Base-by-base conservation (phyloP, 352 stramenopile genomes). In the Phytopythium kandeliae region DNA sequence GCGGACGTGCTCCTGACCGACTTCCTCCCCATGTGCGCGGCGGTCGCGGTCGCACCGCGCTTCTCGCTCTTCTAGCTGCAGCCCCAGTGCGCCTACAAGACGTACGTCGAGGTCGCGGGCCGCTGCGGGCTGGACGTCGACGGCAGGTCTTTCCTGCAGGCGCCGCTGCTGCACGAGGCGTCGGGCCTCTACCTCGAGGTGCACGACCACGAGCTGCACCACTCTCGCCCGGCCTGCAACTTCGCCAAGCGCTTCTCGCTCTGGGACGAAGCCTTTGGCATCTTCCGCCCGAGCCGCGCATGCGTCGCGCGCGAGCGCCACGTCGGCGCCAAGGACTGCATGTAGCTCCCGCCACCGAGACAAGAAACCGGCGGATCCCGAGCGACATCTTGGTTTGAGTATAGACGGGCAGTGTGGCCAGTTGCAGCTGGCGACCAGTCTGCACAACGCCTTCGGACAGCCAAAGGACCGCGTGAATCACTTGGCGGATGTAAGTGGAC, bases 161-260 rank as follows among this genome's bases (percentile, higher is more conserved):
- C 75, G 42, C 70, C 74, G 15, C 62, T 79, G 8, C 46, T 85
- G 16, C 63, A 72, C 25, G 47, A 40, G 1, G 26, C 69, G 8
- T 40, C 53, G 21, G 30, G 44, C 15, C 71, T 85, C 37, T 78
- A 61, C 12, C 61, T 87, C 17, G 67, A 65, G 12, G 65, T 71
- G 21, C 55, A 67, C 49, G 78, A 86, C 62, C 78, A 89, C 55
- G 78, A 89, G 41, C 51, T 85, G 34, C 78, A 86, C 54, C 78
- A 86, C 54, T 79, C 72, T 47, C 66, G 78, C 53, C 66, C 69
- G 3, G 63, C 55, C 33, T 78, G 59, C 57, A 89, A 89, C 56
- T 89, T 81, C 53, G 60, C 74, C 34, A 87, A 89, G 69, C 75
- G 78, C 4, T 89, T 89, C 45, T 60, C 73, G 12, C 21, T 86